Evolutionary conservation across 768 basidiomycete genomes (phyloP), one percentile per base, ranked within the genome.

Genomic region (Pleurotus djamor): DNA sequence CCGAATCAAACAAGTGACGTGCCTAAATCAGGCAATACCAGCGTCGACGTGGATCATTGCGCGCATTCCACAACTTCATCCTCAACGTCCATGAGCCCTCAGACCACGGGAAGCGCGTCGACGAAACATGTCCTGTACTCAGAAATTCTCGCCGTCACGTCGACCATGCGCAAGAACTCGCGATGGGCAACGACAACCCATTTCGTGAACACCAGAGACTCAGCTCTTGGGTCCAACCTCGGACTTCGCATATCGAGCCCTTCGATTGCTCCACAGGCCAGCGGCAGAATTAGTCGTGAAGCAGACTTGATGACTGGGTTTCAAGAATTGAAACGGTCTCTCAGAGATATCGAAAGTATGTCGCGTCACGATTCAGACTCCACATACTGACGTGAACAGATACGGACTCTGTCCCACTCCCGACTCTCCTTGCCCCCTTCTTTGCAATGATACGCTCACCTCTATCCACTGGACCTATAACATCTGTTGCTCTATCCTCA

Each of bases 81-180:
- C 32, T 51, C 61, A 48, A 63, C 65, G 56, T 59, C 66, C 35
- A 69, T 59, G 54, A 60, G 49, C 55, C 43, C 59, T 62, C 38
- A 67, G 59, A 70, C 69, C 59, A 41, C 33, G 12, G 69, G 67
- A 60, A 65, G 72, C 55, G 79, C 85, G 57, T 83, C 88, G n/a
- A 72, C 77, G 49, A 87, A 87, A 60, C 90, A 94, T 81, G 83
- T 97, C 45, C 72, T 98, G 36, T 85, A 91, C 61, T 89, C 94
- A 45, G 95, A 98, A 78, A 91, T 98, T 61, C 82, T 95, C 52
- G 80, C 92, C 14, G 92, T 98, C 64, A 97, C 94, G 37, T 91
- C 92, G 2, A 83, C 86, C 16, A 98, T 99, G 96, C 91, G 96
- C 72, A 94, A 95, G 79, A 98, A 98, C 75, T 94, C 96, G 48